Evolutionary conservation across 2,329 filamentous ascomycete genomes (phyloP), one percentile per base, ranked within the genome.

Genomic region (Chaetothyriales sp.): DNA sequence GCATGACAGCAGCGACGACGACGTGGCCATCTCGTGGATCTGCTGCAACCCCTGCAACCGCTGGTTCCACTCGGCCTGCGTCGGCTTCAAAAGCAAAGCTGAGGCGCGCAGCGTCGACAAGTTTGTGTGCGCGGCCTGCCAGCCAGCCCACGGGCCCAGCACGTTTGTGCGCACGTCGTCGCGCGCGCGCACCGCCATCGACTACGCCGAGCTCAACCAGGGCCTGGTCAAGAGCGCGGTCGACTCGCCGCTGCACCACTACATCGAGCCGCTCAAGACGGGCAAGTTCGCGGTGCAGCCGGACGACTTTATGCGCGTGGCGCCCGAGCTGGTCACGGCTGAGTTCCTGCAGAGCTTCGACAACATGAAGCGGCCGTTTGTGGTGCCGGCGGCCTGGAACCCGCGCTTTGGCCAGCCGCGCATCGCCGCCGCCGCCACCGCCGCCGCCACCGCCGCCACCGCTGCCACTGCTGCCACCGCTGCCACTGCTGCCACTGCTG

Each of bases 21-120:
- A 72, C 54, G 69, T 70, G 52, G 71, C 72, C 13, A 64, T 61
- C 19, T 61, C 60, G 20, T 85, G 81, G 81, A 81, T 85, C 55
- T 77, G 76, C 44, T 85, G 81, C 62, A 80, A 84, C 64, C 80
- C 78, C 22, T 85, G 81, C 66, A 81, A 82, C 61, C 73, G 73
- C 52, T 85, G 81, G 81, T 83, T 80, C 61, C 81, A 85, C 66
- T 80, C 80, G 54, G 74, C 78, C 50, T 85, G 81, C 63, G 80
- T 80, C 48, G 80, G 79, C 2, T 82, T 84, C 65, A 78, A 77
- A 62, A 81, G 74, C 59, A 78, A 80, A 57, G 72, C 76, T 22
- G 80, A 83, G 62, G 76, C 82, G 33, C 75, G 78, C 51, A 78
- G 77, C 50, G 78, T 85, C 45, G 81, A 84, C 68, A 84, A 83